Evolutionary conservation across 2,329 filamentous ascomycete genomes (phyloP), one percentile per base, ranked within the genome.

Genomic region (Macrophomina tecta): DNA sequence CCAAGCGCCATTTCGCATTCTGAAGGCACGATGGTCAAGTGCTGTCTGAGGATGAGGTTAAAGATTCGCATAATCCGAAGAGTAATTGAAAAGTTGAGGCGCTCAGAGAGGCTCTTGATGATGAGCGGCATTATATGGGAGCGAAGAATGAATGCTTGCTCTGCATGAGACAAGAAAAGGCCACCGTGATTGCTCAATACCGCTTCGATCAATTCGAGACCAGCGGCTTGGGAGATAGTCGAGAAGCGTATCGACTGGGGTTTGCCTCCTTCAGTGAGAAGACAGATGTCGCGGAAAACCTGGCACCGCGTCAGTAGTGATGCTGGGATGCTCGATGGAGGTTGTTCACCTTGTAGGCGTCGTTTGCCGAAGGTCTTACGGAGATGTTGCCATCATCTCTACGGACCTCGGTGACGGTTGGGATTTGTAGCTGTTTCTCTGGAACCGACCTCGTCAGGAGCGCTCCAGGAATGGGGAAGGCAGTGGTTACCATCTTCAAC

Each of bases 201-300:
- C 0, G 93, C 94, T 79, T 97, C 94, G 72, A 99, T 93, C 65
- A 98, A 85, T 76, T 99, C 95, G 1, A 99, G 82, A 5, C 93
- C 92, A 72, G 97, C 95, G 0, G 91, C 90, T 72, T 93, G 89
- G 0, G 92, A 89, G 9, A 98, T 84, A 3, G 88, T 87, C 12
- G 91, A 89, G 72, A 95, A 91, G 38, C 89, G 89, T 46, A 99
- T 84, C 73, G 94, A 97, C 70, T 92, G 89, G 4, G 94, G 89
- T 48, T 90, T 89, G 72, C 95, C 91, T 40, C 91, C 91, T 76
- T 97, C 93, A 0, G 93, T 92, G 72, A 97, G 83, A 56, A 97
- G 86, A 72, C 93, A 97, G 7, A 99, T 85, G 74, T 99, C 95
- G 73, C 93, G 91, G 76, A 99, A 92, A 34, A 97, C 87, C 86